Evolutionary conservation across 208 protist genomes (phyloP), one percentile per base, ranked within the genome.

Genomic region (Wallacemonas collosoma): DNA sequence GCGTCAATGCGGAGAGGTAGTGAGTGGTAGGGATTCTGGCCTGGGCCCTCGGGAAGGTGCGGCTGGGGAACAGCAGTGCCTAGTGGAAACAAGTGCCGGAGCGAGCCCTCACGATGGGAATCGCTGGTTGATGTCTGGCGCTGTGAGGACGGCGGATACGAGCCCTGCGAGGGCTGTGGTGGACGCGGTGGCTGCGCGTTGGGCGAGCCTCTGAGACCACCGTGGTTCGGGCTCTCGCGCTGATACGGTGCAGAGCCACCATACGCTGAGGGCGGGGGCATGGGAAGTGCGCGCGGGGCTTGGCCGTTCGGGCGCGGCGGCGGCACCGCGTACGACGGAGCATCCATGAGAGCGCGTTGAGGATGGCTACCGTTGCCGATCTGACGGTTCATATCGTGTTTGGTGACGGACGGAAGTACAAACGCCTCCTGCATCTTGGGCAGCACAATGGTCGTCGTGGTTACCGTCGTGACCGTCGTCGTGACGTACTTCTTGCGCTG

Each of bases 381-480:
- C 45, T 45, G 17, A 38, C 47, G 9, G 26, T 77, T 35, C 61
- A 76, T 35, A 44, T 76, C 58, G 43, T 80, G 67, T 9, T 72
- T 40, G 4, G 83, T 80, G 8, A 68, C 51, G 26, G 73, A 64
- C 11, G 71, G 72, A 8, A 80, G 54, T 2, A 79, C 50, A 41
- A 76, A 57, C 11, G 75, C 79, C 64, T 86, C 82, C 44, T 85
- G 80, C 68, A 82, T 85, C 17, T 76, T 72, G 17, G 88, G 88
- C 14, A 93, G 75, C 45, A 91, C 36, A 41, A 93, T 86, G 2
- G 77, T 79, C 35, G 88, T 93, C 2, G 81, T 89, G 2, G 88
- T 93, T 11, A 87, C 74, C 11, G 85, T 90, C 6, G 85, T 93
- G 55, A 93, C 79, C 3, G 86, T 91, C 15, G 88, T 93, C 12